Percentiles rank a stretch among this genome's conserved stretches.
phyloP scores from a whole-genome alignment of 2,329 filamentous ascomycete genomes.

The Scedosporium apiospermum region DNA sequence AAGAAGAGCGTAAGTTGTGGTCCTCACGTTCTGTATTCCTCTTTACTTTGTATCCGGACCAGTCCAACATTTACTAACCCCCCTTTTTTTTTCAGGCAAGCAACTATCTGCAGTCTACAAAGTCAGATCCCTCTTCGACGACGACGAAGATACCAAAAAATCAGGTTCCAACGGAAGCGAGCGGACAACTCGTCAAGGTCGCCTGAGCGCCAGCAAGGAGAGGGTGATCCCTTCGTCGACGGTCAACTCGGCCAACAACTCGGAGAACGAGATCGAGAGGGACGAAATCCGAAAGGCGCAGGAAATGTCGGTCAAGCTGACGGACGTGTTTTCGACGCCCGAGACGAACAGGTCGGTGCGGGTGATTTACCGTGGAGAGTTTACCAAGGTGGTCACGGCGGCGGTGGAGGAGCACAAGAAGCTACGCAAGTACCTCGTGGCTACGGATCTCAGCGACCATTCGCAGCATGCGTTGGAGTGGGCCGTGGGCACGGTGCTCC shows the following conservation, averaged over 20 bases:
- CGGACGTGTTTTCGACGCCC: conserved; percentile 65
- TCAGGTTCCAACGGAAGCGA: conserved; percentile 27
- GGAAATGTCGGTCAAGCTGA: conserved; percentile 71
- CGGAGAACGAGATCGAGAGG: conserved; percentile 77
- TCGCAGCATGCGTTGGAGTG: conserved; percentile 92
- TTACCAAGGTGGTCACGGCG: conserved; percentile 62
- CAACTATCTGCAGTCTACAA: conserved; percentile 26
- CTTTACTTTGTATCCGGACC: neutral
- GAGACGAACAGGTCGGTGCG: conserved; percentile 75
- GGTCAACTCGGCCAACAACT: conserved; percentile 54
- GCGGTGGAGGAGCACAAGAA: conserved; percentile 70
- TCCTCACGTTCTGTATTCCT: neutral
- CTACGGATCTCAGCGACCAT: conserved; percentile 89
- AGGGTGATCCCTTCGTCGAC: conserved; percentile 46
- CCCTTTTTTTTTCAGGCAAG: neutral
- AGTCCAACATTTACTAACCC: conserved; percentile 14
- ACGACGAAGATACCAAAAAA: conserved; percentile 40
- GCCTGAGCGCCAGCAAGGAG: conserved; percentile 81
- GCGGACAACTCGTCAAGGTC: conserved; percentile 29
- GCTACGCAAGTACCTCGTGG: conserved; percentile 86
- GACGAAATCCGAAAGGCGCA: conserved; percentile 83
- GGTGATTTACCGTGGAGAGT: conserved; percentile 86
- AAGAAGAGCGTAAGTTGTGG: conserved; percentile 64
- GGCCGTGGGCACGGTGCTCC: conserved; percentile 90
- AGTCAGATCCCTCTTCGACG: conserved; percentile 55